A percentile compares a stretch with the other conserved stretches of the same genome.
Conservation (phyloP, 805 yeast species). For the Yamadazyma sp. region DNA sequence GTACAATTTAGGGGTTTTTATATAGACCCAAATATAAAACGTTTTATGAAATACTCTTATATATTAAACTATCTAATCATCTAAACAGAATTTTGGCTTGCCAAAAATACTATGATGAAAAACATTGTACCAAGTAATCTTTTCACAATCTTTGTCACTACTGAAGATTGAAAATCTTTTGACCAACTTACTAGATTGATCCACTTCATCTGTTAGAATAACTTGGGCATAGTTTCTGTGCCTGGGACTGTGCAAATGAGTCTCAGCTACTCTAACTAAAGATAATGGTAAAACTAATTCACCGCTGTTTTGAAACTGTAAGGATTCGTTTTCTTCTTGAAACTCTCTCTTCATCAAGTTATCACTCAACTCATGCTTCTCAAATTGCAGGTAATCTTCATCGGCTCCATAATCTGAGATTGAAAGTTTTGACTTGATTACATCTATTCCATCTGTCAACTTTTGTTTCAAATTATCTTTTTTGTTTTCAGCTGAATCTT, state of each 20-base stretch:
- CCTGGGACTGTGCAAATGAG: conserved; percentile 15
- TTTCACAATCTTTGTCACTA: conserved; percentile 37
- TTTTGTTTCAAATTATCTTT: conserved; percentile 9
- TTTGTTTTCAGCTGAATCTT: conserved; percentile 10
- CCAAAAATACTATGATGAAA: conserved; percentile 52
- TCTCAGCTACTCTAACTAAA: conserved; percentile 15
- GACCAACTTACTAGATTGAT: neutral
- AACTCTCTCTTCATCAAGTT: conserved; percentile 7
- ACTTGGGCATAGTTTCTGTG: conserved; percentile 18
- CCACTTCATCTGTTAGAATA: neutral
- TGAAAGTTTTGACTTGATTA: conserved; percentile 4
- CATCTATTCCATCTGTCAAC: conserved; percentile 1
- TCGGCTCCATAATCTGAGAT: conserved; percentile 4
- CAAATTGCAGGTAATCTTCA: neutral
- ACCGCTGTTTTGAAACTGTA: conserved; percentile 8
- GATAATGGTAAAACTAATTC: conserved; percentile 20
- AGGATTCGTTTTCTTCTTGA: neutral
- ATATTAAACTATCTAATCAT: neutral
- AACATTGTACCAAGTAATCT: conserved; percentile 51
- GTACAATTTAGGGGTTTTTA: neutral
- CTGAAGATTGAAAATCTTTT: conserved; percentile 17
- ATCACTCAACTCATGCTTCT: conserved; percentile 4
- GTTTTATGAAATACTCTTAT: too few relatives aligned
- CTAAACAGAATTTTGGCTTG: conserved; percentile 35
- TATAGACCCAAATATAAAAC: too few relatives aligned